Evolutionary conservation across 345 rosid species (phyloP).

Genomic region (Turnera subulata): DNA sequence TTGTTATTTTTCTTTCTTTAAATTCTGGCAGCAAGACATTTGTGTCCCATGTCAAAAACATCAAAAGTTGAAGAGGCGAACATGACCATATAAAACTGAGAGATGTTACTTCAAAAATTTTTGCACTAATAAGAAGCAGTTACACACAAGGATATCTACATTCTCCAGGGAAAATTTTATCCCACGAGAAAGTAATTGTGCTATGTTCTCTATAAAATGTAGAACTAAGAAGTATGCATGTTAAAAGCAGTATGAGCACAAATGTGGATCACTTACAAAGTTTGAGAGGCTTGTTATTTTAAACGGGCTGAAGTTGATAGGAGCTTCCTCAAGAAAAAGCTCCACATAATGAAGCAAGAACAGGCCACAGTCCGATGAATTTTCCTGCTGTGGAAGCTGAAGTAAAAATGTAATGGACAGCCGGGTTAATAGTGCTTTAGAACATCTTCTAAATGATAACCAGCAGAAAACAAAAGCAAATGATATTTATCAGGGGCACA

Average conservation of each 20-base stretch:
- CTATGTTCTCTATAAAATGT: too few relatives aligned
- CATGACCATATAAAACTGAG: too few relatives aligned
- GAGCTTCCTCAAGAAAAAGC: slow-evolving; percentile 80
- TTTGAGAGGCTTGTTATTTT: slow-evolving; percentile 55
- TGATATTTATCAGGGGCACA: neutral
- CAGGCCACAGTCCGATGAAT: slow-evolving; percentile 89
- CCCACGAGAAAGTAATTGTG: too few relatives aligned
- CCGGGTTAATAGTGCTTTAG: neutral
- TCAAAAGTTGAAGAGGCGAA: neutral
- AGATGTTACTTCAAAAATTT: neutral
- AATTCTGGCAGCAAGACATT: too few relatives aligned
- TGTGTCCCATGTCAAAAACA: neutral
- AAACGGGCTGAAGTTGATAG: slow-evolving; percentile 64
- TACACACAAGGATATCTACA: neutral
- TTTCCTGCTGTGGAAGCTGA: slow-evolving; percentile 98
- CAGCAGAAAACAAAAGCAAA: neutral
- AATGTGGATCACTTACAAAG: slow-evolving; percentile 58
- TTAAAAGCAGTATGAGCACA: neutral
- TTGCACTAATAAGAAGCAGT: neutral
- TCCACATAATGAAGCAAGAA: slow-evolving; percentile 95
- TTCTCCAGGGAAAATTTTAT: too few relatives aligned
- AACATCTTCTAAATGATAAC: neutral
- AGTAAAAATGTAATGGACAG: slow-evolving; percentile 1
- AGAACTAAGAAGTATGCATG: neutral
- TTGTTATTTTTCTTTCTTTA: too few relatives aligned